Evolutionary conservation across 768 basidiomycete genomes (phyloP).

Genomic region (Cyathus striatus): DNA sequence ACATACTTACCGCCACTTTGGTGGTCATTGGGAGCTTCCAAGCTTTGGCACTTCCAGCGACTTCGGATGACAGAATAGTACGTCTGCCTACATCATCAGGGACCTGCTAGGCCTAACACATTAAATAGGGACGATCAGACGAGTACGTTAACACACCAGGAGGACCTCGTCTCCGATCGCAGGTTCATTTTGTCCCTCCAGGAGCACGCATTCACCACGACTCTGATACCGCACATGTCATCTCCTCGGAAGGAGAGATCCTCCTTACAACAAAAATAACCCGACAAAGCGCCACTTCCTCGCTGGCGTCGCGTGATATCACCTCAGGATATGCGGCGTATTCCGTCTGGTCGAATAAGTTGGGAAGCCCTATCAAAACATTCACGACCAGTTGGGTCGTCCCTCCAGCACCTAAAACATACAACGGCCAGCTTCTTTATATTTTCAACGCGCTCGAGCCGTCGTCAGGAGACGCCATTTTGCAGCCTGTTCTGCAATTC

Average conservation of each 20-base stretch:
- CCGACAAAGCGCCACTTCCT: neutral
- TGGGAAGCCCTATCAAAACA: neutral
- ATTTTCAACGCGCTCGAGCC: neutral
- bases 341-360: neutral
- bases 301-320: slow-evolving; percentile 9
- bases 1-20: too few species aligned
- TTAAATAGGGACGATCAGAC: too few species aligned
- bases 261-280: slow-evolving; percentile 8
- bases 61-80: too few species aligned
- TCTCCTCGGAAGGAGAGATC: slow-evolving; percentile 6
- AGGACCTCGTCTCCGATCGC: slow-evolving; percentile 8
- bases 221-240: slow-evolving; percentile 6
- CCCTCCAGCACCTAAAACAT: neutral
- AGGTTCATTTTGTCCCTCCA: slow-evolving; percentile 10
- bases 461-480: neutral
- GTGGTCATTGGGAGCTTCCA: too few species aligned
- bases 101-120: too few species aligned
- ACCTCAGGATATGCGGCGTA: slow-evolving; percentile 1
- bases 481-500: neutral
- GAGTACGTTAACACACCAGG: too few species aligned
- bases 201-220: slow-evolving; percentile 12
- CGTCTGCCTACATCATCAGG: too few species aligned
- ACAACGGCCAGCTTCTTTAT: neutral
- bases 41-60: too few species aligned
- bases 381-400: neutral